A percentile compares a stretch with the other conserved stretches of the same genome.
Evolutionary conservation across 805 yeast species (phyloP).

Genomic region (fission yeast (Schizosaccharomyces pombe)): DNA sequence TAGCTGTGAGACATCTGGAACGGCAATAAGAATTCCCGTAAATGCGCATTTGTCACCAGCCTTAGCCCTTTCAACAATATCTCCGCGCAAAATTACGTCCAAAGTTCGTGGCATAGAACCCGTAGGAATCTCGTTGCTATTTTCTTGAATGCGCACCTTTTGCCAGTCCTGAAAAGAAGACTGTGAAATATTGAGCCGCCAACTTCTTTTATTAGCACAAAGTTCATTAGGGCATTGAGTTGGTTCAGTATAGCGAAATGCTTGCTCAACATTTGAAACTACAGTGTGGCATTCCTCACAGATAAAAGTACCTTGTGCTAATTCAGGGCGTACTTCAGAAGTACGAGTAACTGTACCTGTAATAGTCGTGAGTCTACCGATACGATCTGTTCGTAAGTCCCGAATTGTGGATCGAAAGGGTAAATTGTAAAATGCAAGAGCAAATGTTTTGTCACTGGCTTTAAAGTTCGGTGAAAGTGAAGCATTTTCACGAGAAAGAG

Average conservation of each 20-base stretch:
- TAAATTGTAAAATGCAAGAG: slow-evolving; percentile 67
- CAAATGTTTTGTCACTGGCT: slow-evolving; percentile 44
- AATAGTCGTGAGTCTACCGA: slow-evolving; percentile 63
- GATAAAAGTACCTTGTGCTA: slow-evolving; percentile 62
- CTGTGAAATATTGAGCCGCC: slow-evolving; percentile 65
- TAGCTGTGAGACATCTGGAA: slow-evolving; percentile 81
- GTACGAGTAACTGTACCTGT: slow-evolving; percentile 93
- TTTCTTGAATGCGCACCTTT: slow-evolving; percentile 81
- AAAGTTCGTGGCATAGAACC: slow-evolving; percentile 93
- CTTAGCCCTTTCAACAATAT: slow-evolving; percentile 81
- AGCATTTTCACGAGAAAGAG: not conserved
- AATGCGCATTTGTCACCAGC: slow-evolving; percentile 91
- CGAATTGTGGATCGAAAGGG: slow-evolving; percentile 68
- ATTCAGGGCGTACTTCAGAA: slow-evolving; percentile 87
- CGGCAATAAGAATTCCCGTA: slow-evolving; percentile 82
- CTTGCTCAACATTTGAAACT: slow-evolving; percentile 76
- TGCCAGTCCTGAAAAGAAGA: slow-evolving; percentile 93
- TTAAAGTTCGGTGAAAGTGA: not conserved
- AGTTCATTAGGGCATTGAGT: slow-evolving; percentile 70
- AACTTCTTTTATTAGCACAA: slow-evolving; percentile 64
- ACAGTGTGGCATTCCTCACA: slow-evolving; percentile 74
- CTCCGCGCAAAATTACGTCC: slow-evolving; percentile 82
- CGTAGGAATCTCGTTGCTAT: slow-evolving; percentile 87
- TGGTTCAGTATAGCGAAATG: slow-evolving; percentile 84
- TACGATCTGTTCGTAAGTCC: slow-evolving; percentile 69